These are phyloP conservation scores for Micractinium conductrix DNA, from an alignment of 139 green algal genomes.

Conservation along the genomic window DNA sequence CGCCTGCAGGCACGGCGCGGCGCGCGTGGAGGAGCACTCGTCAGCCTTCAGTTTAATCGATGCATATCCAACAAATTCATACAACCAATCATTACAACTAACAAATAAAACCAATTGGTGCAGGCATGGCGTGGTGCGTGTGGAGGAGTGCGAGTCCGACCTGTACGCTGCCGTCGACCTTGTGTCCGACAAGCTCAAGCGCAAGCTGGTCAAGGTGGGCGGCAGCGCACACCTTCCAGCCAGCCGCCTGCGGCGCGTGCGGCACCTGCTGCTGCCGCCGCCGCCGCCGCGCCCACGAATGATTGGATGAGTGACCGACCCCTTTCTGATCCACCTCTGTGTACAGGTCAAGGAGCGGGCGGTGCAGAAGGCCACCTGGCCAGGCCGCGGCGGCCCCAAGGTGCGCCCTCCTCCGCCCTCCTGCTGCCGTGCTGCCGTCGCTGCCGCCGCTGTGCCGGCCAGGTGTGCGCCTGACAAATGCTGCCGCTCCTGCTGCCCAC, in stretches of 20 bases:
- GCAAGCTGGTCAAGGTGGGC: conserved; percentile 39
- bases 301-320: background rate
- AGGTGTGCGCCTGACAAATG: background rate
- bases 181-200: conserved; percentile 72
- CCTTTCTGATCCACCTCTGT: background rate
- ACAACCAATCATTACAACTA: background rate
- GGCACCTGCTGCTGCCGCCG: too few species aligned
- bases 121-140: conserved; percentile 75
- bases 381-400: conserved; percentile 47
- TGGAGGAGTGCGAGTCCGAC: conserved; percentile 72
- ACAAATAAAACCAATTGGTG: background rate
- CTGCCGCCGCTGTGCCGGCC: background rate
- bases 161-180: conserved; percentile 85
- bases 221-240: background rate
- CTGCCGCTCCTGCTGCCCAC: too few species aligned
- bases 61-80: too few species aligned
- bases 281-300: too few species aligned
- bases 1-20: too few species aligned
- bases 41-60: too few species aligned
- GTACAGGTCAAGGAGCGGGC: conserved; percentile 45
- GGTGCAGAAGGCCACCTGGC: conserved; percentile 49
- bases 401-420: background rate
- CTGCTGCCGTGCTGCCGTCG: background rate
- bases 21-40: too few species aligned
- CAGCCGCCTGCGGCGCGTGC: too few species aligned